Evolutionary conservation across 2,329 filamentous ascomycete genomes (phyloP), one percentile per base, ranked within the genome.

Genomic region (Aspergillus proliferans): DNA sequence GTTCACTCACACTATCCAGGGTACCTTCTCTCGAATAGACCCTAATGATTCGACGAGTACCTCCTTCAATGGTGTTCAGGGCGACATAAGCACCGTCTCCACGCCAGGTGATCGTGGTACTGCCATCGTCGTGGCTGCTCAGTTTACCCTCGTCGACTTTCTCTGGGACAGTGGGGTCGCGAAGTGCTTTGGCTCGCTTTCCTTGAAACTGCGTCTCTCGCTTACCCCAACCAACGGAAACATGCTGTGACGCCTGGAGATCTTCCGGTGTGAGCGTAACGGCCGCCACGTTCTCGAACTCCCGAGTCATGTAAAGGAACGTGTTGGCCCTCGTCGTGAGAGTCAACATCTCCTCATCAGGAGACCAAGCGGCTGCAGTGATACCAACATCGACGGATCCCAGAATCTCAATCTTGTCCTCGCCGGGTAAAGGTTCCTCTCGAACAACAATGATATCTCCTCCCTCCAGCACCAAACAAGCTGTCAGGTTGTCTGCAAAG

Each of bases 181-280:
- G 82, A 55, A 97, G 75, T 18, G 90, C 90, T 71, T 83, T 85
- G 49, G 91, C 92, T 53, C 91, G 83, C 61, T 88, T 89, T 45
- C 93, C 93, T 64, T 96, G 88, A 68, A 98, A 98, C 67, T 98
- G 93, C 0, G 93, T 98, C 71, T 98, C 93, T 65, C 87, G 89
- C 75, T 97, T 97, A 51, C 93, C 93, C 93, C 93, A 98, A 45
- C 93, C 93, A 19, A 98, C 92, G 18, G 90, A 94, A 49, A 96
- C 93, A 74, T 96, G 91, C 67, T 86, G 93, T 22, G 87, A 97
- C n/a, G 83, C 82, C 59, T 86, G 86, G 54, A 95, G 79, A 69
- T 95, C 92, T 41, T 91, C 88, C 0, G 76, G 66, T 0, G 80
- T 82, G 67, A 97, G 83, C 30, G 77, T 74, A 46, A 87, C 78